A percentile compares a stretch with the other conserved stretches of the same genome.
Evolutionary conservation across 768 basidiomycete species (phyloP).

Genomic region (Chlorophyllum brunneum): DNA sequence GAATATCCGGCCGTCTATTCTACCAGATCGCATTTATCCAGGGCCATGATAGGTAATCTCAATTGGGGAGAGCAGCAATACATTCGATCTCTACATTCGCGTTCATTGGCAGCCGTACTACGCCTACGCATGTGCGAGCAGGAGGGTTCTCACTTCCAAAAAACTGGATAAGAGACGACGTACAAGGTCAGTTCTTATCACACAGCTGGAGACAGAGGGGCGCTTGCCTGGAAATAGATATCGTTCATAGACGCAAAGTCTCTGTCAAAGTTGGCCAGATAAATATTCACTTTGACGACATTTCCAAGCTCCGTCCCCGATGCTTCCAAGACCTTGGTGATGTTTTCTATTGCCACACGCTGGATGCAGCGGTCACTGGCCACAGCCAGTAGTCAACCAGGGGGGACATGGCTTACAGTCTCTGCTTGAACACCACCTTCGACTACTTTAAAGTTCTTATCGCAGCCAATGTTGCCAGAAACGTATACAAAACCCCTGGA

Average conservation of each 20-base stretch:
- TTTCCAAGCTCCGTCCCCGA: conserved; percentile 37
- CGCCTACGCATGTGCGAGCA: conserved; percentile 57
- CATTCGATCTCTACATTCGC: conserved; percentile 62
- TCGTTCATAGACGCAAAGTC: conserved; percentile 38
- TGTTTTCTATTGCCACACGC: conserved; percentile 35
- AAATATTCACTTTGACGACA: conserved; percentile 40
- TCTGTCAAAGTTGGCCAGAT: conserved; percentile 32
- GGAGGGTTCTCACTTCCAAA: conserved; percentile 43
- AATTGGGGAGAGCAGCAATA: conserved; percentile 34
- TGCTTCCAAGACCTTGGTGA: conserved; percentile 36
- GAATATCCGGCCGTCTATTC: neutral
- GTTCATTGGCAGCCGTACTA: conserved; percentile 46
- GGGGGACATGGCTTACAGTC: conserved; percentile 8
- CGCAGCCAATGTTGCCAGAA: conserved; percentile 16
- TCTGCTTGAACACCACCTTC: conserved; percentile 16
- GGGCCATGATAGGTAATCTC: neutral
- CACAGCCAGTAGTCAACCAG: neutral
- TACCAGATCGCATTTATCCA: neutral
- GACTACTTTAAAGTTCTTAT: conserved; percentile 12
- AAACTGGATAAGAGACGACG: conserved; percentile 32
- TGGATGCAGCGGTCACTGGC: conserved; percentile 12
- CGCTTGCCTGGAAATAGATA: conserved; percentile 30
- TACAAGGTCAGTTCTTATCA: neutral
- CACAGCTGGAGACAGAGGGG: neutral
- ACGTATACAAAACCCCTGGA: conserved; percentile 20